Conservation (phyloP, 129 eudicot species). For the Flaveria linearis region DNA sequence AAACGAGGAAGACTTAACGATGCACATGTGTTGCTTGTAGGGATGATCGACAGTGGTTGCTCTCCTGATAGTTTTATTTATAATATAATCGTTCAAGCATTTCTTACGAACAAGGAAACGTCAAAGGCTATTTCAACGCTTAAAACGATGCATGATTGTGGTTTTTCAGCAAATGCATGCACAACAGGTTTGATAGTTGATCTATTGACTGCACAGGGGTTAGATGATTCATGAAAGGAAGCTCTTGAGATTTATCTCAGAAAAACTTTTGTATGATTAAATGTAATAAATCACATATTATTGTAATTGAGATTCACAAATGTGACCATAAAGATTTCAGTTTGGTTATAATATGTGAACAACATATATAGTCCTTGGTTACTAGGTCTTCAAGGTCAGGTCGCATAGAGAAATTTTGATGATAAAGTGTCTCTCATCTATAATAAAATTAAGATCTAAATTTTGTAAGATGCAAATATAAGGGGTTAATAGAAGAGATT, state of each 20-base stretch:
- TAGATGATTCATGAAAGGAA: conserved; percentile 16
- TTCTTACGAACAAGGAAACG: conserved; percentile 7
- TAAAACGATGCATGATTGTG: neutral
- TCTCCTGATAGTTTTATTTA: conserved; percentile 12
- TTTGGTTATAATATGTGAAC: too few species aligned
- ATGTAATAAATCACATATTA: too few species aligned
- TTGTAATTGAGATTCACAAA: too few species aligned
- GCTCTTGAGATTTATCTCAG: conserved; percentile 2
- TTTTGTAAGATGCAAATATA: too few species aligned
- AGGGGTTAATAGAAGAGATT: too few species aligned
- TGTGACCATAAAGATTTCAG: too few species aligned
- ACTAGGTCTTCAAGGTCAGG: too few species aligned
- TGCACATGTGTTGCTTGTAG: neutral
- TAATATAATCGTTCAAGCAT: conserved; percentile 16
- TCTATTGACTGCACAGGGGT: neutral
- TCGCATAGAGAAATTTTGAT: too few species aligned
- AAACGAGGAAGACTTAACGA: conserved; percentile 11
- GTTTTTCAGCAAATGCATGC: conserved; percentile 18
- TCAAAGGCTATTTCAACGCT: conserved; percentile 13
- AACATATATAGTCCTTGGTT: too few species aligned
- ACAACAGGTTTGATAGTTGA: conserved; percentile 4
- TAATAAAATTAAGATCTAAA: too few species aligned
- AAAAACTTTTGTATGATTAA: neutral
- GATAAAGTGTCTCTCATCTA: too few species aligned
- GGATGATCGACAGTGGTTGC: conserved; percentile 25